Conservation (phyloP, 495 filamentous ascomycete species). For the Xylona heveae region DNA sequence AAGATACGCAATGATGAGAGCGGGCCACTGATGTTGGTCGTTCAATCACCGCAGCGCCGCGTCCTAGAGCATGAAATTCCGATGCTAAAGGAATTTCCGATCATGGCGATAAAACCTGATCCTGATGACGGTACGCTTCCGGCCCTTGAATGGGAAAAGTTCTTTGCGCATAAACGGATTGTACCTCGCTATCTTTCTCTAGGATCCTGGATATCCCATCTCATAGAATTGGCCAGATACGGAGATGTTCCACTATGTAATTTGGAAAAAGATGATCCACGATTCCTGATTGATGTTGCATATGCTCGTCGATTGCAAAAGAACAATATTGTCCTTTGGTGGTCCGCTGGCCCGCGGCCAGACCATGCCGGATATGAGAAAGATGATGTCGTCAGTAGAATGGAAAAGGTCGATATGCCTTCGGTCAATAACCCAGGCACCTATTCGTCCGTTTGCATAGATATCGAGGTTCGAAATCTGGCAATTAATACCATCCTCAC, state of each 20-base stretch:
- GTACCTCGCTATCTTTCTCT: constrained; percentile 79
- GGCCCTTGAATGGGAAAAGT: constrained; percentile 81
- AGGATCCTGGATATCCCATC: constrained; percentile 76
- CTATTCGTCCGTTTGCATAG: constrained; percentile 92
- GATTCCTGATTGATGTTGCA: constrained; percentile 85
- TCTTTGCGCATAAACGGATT: constrained; percentile 66
- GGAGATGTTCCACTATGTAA: constrained; percentile 92
- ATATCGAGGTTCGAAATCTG: constrained; percentile 80
- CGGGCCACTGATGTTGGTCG: constrained; percentile 57
- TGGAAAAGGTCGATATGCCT: constrained; percentile 89
- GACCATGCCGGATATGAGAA: constrained; percentile 94
- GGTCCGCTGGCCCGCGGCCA: constrained; percentile 65
- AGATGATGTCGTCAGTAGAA: constrained; percentile 63
- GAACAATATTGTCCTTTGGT: constrained; percentile 96
- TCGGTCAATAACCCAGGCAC: constrained; percentile 79
- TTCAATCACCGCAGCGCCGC: constrained; percentile 74
- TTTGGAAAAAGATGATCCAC: constrained; percentile 78
- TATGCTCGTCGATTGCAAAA: constrained; percentile 80
- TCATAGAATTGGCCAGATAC: constrained; percentile 70
- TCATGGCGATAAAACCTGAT: constrained; percentile 61
- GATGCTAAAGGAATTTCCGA: constrained; percentile 63
- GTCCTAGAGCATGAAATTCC: constrained; percentile 70
- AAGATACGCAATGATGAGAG: constrained; percentile 71
- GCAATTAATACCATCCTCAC: constrained; percentile 97
- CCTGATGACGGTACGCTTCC: constrained; percentile 69